A percentile compares a stretch with the other conserved stretches of the same genome.
phyloP scores from a whole-genome alignment of 495 filamentous ascomycete species.

The Xanthoparmelia taractica region DNA sequence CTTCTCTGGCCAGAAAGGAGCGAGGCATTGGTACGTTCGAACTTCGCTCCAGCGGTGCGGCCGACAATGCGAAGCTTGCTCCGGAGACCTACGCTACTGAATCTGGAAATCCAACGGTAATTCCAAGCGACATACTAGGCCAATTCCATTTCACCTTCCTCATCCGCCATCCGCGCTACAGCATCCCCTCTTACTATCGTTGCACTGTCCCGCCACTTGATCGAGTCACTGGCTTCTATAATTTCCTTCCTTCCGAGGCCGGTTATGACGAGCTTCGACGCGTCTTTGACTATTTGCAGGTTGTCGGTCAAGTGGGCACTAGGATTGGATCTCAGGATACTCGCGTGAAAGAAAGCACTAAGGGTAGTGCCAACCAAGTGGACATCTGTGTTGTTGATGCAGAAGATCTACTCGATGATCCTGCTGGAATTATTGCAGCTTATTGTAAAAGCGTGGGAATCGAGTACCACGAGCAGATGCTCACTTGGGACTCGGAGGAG shows the following conservation, averaged over 20 bases:
- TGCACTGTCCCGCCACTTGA: constrained; percentile 89
- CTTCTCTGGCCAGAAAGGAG: constrained; percentile 57
- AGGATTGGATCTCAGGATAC: constrained; percentile 38
- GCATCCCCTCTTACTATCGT: constrained; percentile 87
- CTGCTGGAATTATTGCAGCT: constrained; percentile 59
- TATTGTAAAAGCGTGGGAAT: constrained; percentile 75
- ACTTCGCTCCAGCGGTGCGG: constrained; percentile 27
- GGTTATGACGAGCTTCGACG: constrained; percentile 82
- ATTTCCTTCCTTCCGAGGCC: constrained; percentile 78
- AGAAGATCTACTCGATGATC: constrained; percentile 83
- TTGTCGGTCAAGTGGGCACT: constrained; percentile 56
- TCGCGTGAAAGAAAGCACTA: constrained; percentile 30
- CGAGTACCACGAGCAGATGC: constrained; percentile 62
- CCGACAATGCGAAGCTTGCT: constrained; percentile 28
- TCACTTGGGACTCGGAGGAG: constrained; percentile 70
- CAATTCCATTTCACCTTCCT: constrained; percentile 93
- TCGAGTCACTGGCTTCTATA: constrained; percentile 70
- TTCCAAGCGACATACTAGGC: constrained; percentile 60
- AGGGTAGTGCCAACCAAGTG: constrained; percentile 28
- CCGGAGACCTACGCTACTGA: constrained; percentile 53
- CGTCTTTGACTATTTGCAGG: constrained; percentile 72
- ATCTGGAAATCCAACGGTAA: constrained; percentile 69
- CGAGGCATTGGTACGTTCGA: constrained; percentile 52
- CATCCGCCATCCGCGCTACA: constrained; percentile 82
- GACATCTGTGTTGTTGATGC: constrained; percentile 89